Evolutionary conservation across 208 protist species (phyloP).

Genomic region (Trypanosoma conorhini): DNA sequence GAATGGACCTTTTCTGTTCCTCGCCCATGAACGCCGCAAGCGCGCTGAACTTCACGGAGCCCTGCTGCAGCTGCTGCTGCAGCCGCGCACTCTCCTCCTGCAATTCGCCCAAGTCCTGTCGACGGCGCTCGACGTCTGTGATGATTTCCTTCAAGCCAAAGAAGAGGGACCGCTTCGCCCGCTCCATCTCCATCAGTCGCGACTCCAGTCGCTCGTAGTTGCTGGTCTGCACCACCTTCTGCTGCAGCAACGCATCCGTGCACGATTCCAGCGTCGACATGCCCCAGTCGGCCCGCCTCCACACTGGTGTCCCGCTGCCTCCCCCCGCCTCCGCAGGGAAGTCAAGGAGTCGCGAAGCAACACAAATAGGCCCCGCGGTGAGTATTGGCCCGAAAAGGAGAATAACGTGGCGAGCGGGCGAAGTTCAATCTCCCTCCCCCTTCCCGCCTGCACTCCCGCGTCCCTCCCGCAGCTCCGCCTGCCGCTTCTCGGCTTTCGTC

Average conservation of each 20-base stretch:
- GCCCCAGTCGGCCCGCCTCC: background rate
- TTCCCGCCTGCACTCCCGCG: no score
- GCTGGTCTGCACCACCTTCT: conserved; percentile 68
- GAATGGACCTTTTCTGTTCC: conserved; percentile 26
- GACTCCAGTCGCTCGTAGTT: conserved; percentile 65
- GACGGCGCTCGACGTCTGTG: conserved; percentile 56
- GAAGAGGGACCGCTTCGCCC: conserved; percentile 34
- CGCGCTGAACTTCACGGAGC: conserved; percentile 47
- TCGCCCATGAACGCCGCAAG: conserved; percentile 34
- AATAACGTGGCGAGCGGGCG: background rate
- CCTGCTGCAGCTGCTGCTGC: conserved; percentile 53
- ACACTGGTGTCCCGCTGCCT: background rate
- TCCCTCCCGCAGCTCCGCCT: no score
- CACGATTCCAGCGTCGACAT: conserved; percentile 64
- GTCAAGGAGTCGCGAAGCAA: background rate
- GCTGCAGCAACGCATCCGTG: conserved; percentile 73
- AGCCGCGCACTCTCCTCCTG: conserved; percentile 38
- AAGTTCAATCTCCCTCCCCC: no score
- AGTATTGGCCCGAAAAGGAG: background rate
- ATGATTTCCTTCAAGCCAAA: conserved; percentile 53
- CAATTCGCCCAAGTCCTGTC: conserved; percentile 53
- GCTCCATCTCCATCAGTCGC: conserved; percentile 63
- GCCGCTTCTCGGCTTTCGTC: no score
- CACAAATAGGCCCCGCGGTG: no score
- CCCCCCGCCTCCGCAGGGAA: background rate